A percentile compares a stretch with the other conserved stretches of the same genome.
These are phyloP conservation scores for Penicillium sp. DNA, from an alignment of 2,329 filamentous ascomycete species.

Conservation along the genomic window DNA sequence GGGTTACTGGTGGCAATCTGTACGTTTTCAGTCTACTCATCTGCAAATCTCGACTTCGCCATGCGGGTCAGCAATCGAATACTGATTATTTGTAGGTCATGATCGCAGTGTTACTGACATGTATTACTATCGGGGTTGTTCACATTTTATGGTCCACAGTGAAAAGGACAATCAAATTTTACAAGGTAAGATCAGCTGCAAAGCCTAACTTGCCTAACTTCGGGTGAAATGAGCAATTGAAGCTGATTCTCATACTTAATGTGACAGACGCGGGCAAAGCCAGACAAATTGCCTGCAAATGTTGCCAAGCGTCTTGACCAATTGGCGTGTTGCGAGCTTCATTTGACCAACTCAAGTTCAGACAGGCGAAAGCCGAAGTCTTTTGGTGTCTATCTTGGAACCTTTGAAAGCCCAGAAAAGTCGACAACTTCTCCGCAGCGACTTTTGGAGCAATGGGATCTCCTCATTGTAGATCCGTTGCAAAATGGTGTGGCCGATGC, in stretches of 20 bases:
- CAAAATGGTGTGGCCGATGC: constrained; percentile 36
- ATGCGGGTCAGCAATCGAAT: background rate
- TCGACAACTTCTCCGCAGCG: constrained; percentile 31
- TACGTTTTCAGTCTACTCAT: constrained; percentile 22
- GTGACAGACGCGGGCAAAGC: constrained; percentile 25
- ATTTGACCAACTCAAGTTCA: constrained; percentile 15
- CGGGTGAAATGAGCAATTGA: background rate
- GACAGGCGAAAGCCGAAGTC: constrained; percentile 30
- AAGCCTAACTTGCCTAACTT: background rate
- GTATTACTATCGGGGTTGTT: constrained; percentile 27
- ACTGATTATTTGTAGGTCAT: constrained; percentile 32
- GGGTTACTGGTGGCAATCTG: constrained; percentile 45
- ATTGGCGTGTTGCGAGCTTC: constrained; percentile 23
- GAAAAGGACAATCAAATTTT: constrained; percentile 23
- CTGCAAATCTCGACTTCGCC: constrained; percentile 6
- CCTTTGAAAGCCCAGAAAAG: constrained; percentile 34
- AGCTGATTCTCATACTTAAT: background rate
- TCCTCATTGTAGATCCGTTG: constrained; percentile 46
- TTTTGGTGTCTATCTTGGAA: constrained; percentile 46
- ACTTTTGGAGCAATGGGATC: constrained; percentile 45
- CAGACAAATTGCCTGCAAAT: constrained; percentile 25
- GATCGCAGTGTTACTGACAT: constrained; percentile 33
- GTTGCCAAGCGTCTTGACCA: constrained; percentile 23
- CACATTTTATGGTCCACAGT: constrained; percentile 31
- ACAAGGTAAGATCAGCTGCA: constrained; percentile 25